phyloP scores from a whole-genome alignment of 257 asterid genomes.

The Petunia secreta region DNA sequence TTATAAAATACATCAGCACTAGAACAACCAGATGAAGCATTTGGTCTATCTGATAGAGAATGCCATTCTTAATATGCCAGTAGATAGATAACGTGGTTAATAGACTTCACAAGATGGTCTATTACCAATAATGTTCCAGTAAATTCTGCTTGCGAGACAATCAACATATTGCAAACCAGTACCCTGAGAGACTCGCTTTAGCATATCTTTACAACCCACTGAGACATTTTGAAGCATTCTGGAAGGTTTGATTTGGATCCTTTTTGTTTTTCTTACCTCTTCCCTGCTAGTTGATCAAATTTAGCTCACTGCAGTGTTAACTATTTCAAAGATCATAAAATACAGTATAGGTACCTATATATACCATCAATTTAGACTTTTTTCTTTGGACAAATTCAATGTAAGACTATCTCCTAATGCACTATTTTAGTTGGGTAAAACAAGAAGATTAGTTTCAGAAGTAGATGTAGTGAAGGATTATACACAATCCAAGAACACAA shows the following conservation, averaged over 20 bases:
- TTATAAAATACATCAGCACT: conserved; percentile 73
- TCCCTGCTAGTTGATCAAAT: too few species aligned
- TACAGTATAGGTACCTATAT: too few species aligned
- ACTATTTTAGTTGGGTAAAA: too few species aligned
- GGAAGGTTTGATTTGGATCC: conserved; percentile 63
- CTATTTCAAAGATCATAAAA: too few species aligned
- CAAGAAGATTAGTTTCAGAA: too few species aligned
- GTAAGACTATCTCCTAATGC: too few species aligned
- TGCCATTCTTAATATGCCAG: conserved; percentile 86
- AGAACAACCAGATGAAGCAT: conserved; percentile 86
- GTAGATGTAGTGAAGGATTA: too few species aligned
- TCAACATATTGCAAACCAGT: conserved; percentile 74
- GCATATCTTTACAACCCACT: conserved; percentile 88
- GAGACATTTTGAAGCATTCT: conserved; percentile 81
- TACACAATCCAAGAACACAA: too few species aligned
- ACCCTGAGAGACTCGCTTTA: conserved; percentile 79
- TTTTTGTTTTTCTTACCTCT: neutral
- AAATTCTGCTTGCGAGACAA: conserved; percentile 74
- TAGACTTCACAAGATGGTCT: conserved; percentile 90
- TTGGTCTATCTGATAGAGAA: too few species aligned
- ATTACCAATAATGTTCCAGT: conserved; percentile 68
- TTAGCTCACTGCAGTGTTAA: too few species aligned
- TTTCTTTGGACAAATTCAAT: too few species aligned
- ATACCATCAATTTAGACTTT: too few species aligned
- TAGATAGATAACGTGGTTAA: conserved; percentile 92